phyloP scores from a whole-genome alignment of 306 rosid genomes.

The Lagenaria siceraria region DNA sequence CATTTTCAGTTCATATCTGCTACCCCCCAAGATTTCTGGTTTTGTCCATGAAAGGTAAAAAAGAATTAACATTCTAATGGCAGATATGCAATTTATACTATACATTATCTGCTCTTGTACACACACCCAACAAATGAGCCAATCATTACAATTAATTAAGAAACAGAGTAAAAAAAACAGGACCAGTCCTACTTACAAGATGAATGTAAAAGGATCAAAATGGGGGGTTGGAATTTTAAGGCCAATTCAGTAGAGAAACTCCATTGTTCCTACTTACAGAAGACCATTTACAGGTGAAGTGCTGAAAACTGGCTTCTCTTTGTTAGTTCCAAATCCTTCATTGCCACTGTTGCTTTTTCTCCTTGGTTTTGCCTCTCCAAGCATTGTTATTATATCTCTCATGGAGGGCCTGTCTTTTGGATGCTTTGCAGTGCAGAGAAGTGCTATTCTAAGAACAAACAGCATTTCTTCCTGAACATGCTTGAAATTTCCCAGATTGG shows the following conservation, averaged over 20 bases:
- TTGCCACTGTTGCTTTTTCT: slow-evolving; percentile 58
- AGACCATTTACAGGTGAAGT: slow-evolving; percentile 59
- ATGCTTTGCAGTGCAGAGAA: slow-evolving; percentile 76
- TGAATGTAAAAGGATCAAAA: slow-evolving; percentile 3
- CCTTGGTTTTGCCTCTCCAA: slow-evolving; percentile 92
- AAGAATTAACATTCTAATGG: slow-evolving; percentile 15
- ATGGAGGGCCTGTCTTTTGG: slow-evolving; percentile 91
- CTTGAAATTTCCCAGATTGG: slow-evolving; percentile 60
- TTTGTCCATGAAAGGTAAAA: not conserved
- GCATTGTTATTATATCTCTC: slow-evolving; percentile 92
- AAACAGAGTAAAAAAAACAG: not conserved
- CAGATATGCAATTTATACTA: slow-evolving; percentile 3
- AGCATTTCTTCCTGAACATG: slow-evolving; percentile 91
- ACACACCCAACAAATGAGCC: slow-evolving; percentile 3
- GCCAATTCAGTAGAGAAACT: not conserved
- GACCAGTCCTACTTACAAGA: not conserved
- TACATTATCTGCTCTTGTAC: slow-evolving; percentile 1
- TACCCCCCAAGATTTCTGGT: not conserved
- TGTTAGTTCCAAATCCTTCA: slow-evolving; percentile 28
- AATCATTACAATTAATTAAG: not conserved
- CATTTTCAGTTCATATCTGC: not conserved
- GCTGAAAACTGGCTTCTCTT: slow-evolving; percentile 41
- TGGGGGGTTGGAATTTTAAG: not conserved
- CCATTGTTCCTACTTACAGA: slow-evolving; percentile 17
- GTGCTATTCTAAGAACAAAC: slow-evolving; percentile 74